These are phyloP conservation scores for Vachellia pachyceras DNA, from an alignment of 306 rosid genomes.

Conservation along the genomic window DNA sequence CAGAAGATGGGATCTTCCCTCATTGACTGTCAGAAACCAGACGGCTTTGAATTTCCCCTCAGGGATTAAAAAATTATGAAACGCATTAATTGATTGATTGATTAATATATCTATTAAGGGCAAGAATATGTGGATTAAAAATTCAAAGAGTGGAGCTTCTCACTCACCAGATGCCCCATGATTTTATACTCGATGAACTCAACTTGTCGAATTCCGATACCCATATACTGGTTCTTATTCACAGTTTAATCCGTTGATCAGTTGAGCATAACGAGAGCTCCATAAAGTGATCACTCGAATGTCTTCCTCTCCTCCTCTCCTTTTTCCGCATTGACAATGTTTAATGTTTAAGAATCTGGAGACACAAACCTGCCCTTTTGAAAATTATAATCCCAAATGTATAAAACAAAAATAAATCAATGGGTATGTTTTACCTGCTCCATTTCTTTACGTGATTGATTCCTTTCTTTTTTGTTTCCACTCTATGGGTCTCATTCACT, in stretches of 20 bases:
- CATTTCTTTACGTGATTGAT: background rate
- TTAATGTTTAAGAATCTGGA: background rate
- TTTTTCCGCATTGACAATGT: background rate
- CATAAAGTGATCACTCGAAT: background rate
- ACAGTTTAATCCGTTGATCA: background rate
- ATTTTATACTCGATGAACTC: background rate
- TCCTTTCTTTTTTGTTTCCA: slow-evolving; percentile 12
- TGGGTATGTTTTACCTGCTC: slow-evolving; percentile 19
- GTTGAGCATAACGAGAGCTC: slow-evolving; percentile 12
- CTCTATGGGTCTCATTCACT: background rate
- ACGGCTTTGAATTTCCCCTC: slow-evolving; percentile 3
- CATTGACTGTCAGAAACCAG: slow-evolving; percentile 52
- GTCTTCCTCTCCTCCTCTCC: background rate
- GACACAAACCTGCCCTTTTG: background rate
- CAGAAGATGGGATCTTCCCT: slow-evolving; percentile 25
- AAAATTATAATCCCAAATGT: background rate
- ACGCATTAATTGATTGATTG: background rate
- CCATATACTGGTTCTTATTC: background rate
- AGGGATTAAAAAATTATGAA: background rate
- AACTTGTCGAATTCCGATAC: background rate
- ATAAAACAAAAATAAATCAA: background rate
- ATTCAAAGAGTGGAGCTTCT: background rate
- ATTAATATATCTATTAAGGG: background rate
- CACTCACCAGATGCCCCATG: slow-evolving; percentile 5
- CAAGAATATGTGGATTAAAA: background rate